Conservation (phyloP, 2,329 filamentous ascomycete species). For the Neophaeococcomyces aloes region DNA sequence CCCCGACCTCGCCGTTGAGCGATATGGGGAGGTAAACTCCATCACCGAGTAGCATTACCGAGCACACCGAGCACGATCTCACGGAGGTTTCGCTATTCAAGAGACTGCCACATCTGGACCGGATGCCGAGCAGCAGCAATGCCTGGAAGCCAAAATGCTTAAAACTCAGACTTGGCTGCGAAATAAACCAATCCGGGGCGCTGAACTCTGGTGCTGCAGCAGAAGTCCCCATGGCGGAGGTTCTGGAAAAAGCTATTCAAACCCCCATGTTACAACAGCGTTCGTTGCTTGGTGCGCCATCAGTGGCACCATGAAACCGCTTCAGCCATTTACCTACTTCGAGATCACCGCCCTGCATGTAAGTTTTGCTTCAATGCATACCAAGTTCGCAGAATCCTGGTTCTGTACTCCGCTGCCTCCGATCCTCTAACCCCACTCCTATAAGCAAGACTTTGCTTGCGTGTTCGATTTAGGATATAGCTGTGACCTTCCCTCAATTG, state of each 20-base stretch:
- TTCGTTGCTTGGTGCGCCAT: neutral
- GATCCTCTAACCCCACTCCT: neutral
- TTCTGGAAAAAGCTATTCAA: conserved; percentile 2
- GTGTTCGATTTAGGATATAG: neutral
- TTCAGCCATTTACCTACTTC: neutral
- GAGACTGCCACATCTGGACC: neutral
- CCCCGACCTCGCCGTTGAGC: too few species aligned
- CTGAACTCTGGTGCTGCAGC: neutral
- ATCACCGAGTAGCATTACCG: neutral
- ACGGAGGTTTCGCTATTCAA: neutral
- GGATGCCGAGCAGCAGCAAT: neutral
- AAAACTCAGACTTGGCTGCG: neutral
- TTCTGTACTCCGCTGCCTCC: neutral
- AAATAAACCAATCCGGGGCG: neutral
- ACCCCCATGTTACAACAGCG: neutral
- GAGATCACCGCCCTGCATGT: too few species aligned
- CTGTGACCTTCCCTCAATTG: neutral
- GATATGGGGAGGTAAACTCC: too few species aligned
- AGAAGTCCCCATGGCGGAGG: neutral
- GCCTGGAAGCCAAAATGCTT: neutral
- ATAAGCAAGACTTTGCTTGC: neutral
- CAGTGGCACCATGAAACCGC: neutral
- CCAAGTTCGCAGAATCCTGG: conserved; percentile 2
- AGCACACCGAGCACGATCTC: neutral
- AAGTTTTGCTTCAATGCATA: neutral